Evolutionary conservation across 176 grass and related monocot genomes (phyloP).

Genomic region (Phoenix roebelenii): DNA sequence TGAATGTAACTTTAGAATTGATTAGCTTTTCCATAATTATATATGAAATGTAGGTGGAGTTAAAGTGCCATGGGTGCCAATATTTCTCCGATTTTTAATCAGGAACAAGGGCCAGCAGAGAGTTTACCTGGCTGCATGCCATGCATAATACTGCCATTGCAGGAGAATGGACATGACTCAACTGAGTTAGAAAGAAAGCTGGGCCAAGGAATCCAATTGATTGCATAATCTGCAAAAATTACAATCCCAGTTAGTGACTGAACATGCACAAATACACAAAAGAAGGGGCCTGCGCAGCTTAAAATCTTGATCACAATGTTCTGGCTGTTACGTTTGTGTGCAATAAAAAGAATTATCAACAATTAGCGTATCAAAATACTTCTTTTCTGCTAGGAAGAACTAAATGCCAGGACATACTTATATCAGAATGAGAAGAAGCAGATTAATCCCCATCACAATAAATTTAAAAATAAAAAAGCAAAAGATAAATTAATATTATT

Average conservation of each 20-base stretch:
- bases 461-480: too few species aligned
- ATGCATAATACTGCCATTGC: slow-evolving; percentile 88
- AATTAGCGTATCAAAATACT: too few species aligned
- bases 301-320: not conserved
- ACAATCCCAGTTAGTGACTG: not conserved
- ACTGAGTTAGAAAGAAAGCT: slow-evolving; percentile 93
- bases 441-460: too few species aligned
- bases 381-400: too few species aligned
- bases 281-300: not conserved
- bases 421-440: too few species aligned
- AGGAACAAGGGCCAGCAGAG: not conserved
- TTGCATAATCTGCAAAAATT: slow-evolving; percentile 81
- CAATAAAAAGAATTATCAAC: not conserved
- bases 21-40: too few species aligned
- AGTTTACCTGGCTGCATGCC: slow-evolving; percentile 82
- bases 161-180: slow-evolving; percentile 80
- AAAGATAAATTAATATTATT: too few species aligned
- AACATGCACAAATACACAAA: not conserved
- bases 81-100: not conserved
- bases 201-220: slow-evolving; percentile 96
- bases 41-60: too few species aligned
- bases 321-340: not conserved
- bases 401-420: too few species aligned
- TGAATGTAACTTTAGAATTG: too few species aligned
- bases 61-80: too few species aligned